Conservation (phyloP, 2,329 filamentous ascomycete genomes). For the Pleomassaria siparia region DNA sequence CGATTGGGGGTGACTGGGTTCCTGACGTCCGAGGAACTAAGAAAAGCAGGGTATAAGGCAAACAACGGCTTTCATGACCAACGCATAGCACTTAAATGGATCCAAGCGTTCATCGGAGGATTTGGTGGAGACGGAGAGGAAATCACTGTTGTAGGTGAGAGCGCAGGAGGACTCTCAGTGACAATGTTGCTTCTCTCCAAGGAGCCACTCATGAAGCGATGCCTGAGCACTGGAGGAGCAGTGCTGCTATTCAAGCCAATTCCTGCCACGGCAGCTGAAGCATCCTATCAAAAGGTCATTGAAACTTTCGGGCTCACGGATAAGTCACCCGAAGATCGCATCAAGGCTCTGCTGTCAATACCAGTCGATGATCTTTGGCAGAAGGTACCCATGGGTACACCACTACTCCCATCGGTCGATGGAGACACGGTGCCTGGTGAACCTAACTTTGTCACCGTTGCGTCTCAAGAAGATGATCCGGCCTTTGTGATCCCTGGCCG, state of each 20-base stretch:
- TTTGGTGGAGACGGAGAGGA: slow-evolving; percentile 44
- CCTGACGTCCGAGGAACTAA: slow-evolving; percentile 52
- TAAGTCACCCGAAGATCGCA: slow-evolving; percentile 42
- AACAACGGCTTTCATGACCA: slow-evolving; percentile 42
- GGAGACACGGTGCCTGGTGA: slow-evolving; percentile 43
- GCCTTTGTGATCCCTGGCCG: slow-evolving; percentile 41
- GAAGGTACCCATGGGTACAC: slow-evolving; percentile 41
- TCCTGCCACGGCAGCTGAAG: slow-evolving; percentile 43
- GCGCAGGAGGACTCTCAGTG: slow-evolving; percentile 48
- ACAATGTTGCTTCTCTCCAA: slow-evolving; percentile 31
- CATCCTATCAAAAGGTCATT: slow-evolving; percentile 45
- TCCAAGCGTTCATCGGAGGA: slow-evolving; percentile 37
- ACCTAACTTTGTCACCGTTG: slow-evolving; percentile 26
- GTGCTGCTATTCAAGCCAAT: slow-evolving; percentile 46
- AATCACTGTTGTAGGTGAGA: slow-evolving; percentile 50
- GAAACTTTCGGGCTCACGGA: slow-evolving; percentile 44
- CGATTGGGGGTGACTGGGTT: slow-evolving; percentile 35
- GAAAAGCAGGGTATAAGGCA: slow-evolving; percentile 43
- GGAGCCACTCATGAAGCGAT: slow-evolving; percentile 41
- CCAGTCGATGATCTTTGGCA: slow-evolving; percentile 47
- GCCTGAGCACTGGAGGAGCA: slow-evolving; percentile 44
- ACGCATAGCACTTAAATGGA: slow-evolving; percentile 40
- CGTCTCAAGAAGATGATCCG: slow-evolving; percentile 26
- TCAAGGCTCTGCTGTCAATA: slow-evolving; percentile 45
- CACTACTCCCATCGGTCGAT: slow-evolving; percentile 46